phyloP scores from a whole-genome alignment of 2,329 filamentous ascomycete species.

The Fusarium brachygibbosum region DNA sequence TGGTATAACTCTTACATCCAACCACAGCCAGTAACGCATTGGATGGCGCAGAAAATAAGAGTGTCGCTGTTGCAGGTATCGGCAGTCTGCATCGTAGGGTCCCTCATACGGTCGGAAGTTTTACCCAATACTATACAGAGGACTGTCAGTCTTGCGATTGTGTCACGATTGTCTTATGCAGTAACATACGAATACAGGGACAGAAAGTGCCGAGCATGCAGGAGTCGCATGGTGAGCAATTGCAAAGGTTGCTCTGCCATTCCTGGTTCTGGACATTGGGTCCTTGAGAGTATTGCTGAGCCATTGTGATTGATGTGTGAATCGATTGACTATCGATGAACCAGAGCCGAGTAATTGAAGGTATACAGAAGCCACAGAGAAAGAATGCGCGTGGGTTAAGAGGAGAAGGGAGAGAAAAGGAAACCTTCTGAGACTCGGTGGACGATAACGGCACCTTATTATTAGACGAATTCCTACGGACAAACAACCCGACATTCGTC shows the following conservation, averaged over 20 bases:
- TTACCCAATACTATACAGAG: conserved; percentile 58
- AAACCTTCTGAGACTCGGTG: neutral
- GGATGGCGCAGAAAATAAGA: conserved; percentile 56
- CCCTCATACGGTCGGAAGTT: conserved; percentile 60
- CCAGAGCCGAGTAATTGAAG: neutral
- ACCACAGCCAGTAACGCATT: conserved; percentile 58
- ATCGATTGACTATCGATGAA: neutral
- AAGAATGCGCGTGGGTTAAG: neutral
- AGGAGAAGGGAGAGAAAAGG: neutral
- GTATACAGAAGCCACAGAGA: neutral
- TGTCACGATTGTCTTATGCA: neutral
- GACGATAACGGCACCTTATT: conserved; percentile 22
- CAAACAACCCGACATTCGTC: conserved; percentile 4
- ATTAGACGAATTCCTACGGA: conserved; percentile 23
- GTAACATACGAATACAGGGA: conserved; percentile 60
- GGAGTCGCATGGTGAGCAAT: conserved; percentile 57
- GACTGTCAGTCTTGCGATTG: conserved; percentile 29
- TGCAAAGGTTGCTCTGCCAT: conserved; percentile 57
- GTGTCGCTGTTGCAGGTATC: conserved; percentile 60
- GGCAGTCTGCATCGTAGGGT: conserved; percentile 58
- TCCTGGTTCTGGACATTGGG: conserved; percentile 50
- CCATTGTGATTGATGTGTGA: conserved; percentile 39
- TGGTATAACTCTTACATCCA: conserved; percentile 56
- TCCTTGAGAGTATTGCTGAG: conserved; percentile 46
- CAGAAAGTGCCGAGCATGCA: conserved; percentile 58